Conservation (phyloP, 2,329 filamentous ascomycete species). For the Aspergillus tubingensis region DNA sequence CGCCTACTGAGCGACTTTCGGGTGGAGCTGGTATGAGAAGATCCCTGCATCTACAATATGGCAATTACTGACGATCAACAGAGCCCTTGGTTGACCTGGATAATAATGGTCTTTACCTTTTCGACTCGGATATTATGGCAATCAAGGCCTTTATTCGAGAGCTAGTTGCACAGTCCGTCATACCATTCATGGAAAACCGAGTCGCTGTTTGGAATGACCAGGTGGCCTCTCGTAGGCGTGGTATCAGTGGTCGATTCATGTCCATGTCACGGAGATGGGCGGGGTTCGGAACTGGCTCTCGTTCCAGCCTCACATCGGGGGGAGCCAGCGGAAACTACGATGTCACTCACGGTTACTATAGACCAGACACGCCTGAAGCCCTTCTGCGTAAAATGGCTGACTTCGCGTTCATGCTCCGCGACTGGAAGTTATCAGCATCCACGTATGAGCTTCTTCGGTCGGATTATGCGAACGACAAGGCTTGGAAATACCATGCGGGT, state of each 20-base stretch:
- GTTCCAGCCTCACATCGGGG: slow-evolving; percentile 55
- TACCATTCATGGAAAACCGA: slow-evolving; percentile 94
- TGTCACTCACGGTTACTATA: slow-evolving; percentile 74
- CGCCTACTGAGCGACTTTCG: slow-evolving; percentile 78
- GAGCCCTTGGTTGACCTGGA: slow-evolving; percentile 60
- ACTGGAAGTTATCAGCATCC: slow-evolving; percentile 89
- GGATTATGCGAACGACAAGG: slow-evolving; percentile 93
- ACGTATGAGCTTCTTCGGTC: slow-evolving; percentile 87
- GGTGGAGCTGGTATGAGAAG: slow-evolving; percentile 58
- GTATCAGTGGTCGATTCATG: slow-evolving; percentile 90
- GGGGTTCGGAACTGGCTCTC: slow-evolving; percentile 70
- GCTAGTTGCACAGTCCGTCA: slow-evolving; percentile 89
- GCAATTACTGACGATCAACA: slow-evolving; percentile 19
- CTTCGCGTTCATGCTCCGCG: slow-evolving; percentile 93
- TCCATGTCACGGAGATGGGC: slow-evolving; percentile 89
- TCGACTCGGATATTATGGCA: slow-evolving; percentile 86
- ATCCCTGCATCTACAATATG: background rate
- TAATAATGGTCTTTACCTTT: slow-evolving; percentile 72
- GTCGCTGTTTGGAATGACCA: slow-evolving; percentile 96
- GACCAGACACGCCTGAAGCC: slow-evolving; percentile 80
- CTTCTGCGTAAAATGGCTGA: slow-evolving; percentile 91
- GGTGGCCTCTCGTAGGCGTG: slow-evolving; percentile 84
- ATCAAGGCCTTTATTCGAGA: slow-evolving; percentile 89
- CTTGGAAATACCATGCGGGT: slow-evolving; percentile 92
- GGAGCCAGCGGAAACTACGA: slow-evolving; percentile 69